Base-by-base conservation (phyloP, 352 stramenopile species). In the Globisporangium paroecandrum region DNA sequence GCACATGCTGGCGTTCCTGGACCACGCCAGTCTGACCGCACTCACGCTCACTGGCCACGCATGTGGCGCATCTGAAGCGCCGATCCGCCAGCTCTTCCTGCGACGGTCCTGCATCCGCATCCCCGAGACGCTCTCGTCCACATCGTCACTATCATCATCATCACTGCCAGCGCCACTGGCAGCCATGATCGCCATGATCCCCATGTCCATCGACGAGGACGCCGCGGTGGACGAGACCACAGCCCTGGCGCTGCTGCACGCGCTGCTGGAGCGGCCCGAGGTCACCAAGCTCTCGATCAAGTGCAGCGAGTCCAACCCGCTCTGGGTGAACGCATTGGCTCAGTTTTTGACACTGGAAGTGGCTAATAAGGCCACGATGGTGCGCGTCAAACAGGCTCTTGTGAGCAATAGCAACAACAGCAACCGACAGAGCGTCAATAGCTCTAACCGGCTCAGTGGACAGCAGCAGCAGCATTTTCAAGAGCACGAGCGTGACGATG, bases 1-100 rank as follows among this genome's bases (percentile, higher is more conserved):
- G 27, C 54, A 60, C 54, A 18, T 60, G 54, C 27, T 60, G 34
- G 43, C 29, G 58, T 63, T 63, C 24, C 34, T 60, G 27, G 27
- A 20, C 27, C 27, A 60, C 27, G 27, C 18, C 27, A 60, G 54
- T 34, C 54, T 43, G 27, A 7, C 15, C 18, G 25, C 27, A 4
- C 54, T 60, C 18, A 27, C 18, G 27, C 54, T 60, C 18, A 7
- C n/a, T 9, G 13, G 27, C 1, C 27, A 18, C 27, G 54, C 54
- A 18, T 60, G 27, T 7, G 54, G 54, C 3, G 18, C 25, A 18
- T 3, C 7, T 15, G 7, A 41, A 32, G 25, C 54, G 3, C 27
- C 27, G 7, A 43, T 60, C 25, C 54, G 54, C 27, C 18, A 60
- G 15, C n/a, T n/a, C 6, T 60, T 60, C 13, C 3, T 60, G 15